Evolutionary conservation across 176 grass and related monocot species (phyloP).

Genomic region (Eragrostis nindensis): DNA sequence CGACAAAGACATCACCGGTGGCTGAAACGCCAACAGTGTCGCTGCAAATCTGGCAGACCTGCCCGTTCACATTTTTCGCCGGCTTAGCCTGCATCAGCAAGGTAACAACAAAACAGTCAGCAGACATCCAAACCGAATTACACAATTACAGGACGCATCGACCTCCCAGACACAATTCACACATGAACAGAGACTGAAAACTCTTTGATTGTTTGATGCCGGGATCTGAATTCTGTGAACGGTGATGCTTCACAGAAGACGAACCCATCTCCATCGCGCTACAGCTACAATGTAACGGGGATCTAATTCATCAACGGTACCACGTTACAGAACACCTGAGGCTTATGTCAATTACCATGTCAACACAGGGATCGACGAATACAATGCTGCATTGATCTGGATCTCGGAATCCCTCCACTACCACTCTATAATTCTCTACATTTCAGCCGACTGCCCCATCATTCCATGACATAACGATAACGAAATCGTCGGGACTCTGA

Average conservation of each 20-base stretch:
- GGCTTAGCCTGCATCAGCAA: constrained; percentile 71
- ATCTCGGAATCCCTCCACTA: constrained; percentile 1
- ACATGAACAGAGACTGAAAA: not conserved
- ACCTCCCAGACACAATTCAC: not conserved
- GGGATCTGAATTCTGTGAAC: not conserved
- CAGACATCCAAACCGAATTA: constrained; percentile 5
- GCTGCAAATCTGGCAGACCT: constrained; percentile 95
- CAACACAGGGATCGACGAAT: not conserved
- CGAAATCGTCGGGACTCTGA: not conserved
- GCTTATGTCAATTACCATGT: not conserved
- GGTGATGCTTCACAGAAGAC: not conserved
- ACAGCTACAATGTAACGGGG: not conserved
- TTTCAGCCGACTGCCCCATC: not conserved
- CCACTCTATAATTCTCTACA: not conserved
- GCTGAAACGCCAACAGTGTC: constrained; percentile 82
- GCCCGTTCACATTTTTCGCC: constrained; percentile 52
- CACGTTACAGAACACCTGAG: not conserved
- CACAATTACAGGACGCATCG: not conserved
- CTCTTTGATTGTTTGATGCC: not conserved
- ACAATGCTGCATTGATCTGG: not conserved
- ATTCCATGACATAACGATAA: not conserved
- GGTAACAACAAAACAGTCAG: constrained; percentile 19
- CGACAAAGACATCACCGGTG: constrained; percentile 85
- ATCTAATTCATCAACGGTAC: not conserved
- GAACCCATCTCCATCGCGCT: not conserved